Evolutionary conservation across 1,139 yeast species (phyloP), one percentile per base, ranked within the genome.

Genomic region (Pichiaceae sp.): DNA sequence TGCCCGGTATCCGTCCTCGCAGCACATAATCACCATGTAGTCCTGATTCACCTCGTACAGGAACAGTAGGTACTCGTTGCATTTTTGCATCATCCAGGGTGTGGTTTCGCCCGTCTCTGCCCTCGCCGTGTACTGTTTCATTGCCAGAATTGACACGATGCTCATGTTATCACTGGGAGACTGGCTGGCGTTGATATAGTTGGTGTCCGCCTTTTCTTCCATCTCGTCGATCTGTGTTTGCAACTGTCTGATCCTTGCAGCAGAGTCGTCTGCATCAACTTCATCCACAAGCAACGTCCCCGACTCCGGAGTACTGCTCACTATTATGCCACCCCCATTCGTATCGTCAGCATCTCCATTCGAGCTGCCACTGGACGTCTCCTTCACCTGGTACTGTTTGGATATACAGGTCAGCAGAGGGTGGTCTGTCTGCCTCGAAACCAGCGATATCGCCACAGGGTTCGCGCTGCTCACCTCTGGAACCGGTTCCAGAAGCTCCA

Each of bases 71-170:
- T 43, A 50, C 17, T 41, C 39, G n/a, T 41, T 45, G 38, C 48
- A 48, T 21, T 43, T 42, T 19, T 49, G 40, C 16, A 49, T 47
- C 28, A 51, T 41, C 53, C 56, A 51, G 3, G 16, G 26, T 2
- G 34, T 34, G 5, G 12, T 19, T 12, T 21, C 17, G 17, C 30
- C 17, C 21, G 43, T 15, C 9, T n/a, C 26, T 27, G 17, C 35
- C 38, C 39, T 23, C 4, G 32, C 36, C 12, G 53, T 50, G 52
- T 66, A 60, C 32, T 60, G 57, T 35, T 61, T 64, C 38, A 63
- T 57, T 2, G 70, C 72, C 37, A 70, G 49, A 26, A 72, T 53
- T n/a, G 73, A 62, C 43, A 67, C 60, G 11, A 72, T 68, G 41
- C 65, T 65, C 25, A 72, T 54, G 38, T 61, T 63, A 39, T 71